phyloP scores from a whole-genome alignment of 192 early-diverging fungal genomes.

The Obelidium mucronatum region DNA sequence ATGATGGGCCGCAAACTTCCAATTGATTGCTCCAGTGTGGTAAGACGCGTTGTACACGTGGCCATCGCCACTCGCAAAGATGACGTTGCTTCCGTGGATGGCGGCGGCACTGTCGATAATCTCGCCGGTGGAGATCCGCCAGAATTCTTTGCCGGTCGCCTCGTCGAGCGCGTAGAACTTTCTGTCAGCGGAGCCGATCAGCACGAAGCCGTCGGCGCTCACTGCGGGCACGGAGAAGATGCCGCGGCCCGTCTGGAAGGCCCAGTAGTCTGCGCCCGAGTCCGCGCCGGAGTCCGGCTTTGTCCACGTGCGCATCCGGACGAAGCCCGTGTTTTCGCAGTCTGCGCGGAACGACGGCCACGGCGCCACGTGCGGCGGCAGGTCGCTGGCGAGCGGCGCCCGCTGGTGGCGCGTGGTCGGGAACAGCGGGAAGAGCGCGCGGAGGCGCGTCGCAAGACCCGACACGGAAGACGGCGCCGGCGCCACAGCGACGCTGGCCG shows the following conservation, averaged over 20 bases:
- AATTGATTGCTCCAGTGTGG: background rate
- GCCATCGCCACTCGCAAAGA: slow-evolving; percentile 32
- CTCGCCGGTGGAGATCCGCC: slow-evolving; percentile 20
- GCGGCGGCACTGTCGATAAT: slow-evolving; percentile 28
- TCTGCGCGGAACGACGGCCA: slow-evolving; percentile 27
- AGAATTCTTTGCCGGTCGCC: slow-evolving; percentile 1
- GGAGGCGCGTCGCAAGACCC: no score
- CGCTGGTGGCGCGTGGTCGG: no score
- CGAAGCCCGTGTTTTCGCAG: slow-evolving; percentile 35
- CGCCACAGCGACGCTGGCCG: no score
- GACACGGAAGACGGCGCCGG: no score
- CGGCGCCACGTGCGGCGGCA: slow-evolving; percentile 2
- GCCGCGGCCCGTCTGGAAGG: slow-evolving; percentile 31
- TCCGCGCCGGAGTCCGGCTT: background rate
- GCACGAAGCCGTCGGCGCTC: background rate
- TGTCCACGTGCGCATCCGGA: background rate
- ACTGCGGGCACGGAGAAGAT: slow-evolving; percentile 33
- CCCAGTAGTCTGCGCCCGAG: slow-evolving; percentile 9
- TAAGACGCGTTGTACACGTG: slow-evolving; percentile 30
- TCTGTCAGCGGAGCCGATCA: slow-evolving; percentile 26
- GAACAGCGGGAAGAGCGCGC: no score
- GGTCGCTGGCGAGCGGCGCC: background rate
- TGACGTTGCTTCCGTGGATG: background rate
- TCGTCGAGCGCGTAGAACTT: slow-evolving; percentile 30
- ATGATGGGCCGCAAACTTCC: slow-evolving; percentile 34